These are phyloP conservation scores for Actinidia polygama DNA, from an alignment of 179 eudicot species.

Conservation along the genomic window DNA sequence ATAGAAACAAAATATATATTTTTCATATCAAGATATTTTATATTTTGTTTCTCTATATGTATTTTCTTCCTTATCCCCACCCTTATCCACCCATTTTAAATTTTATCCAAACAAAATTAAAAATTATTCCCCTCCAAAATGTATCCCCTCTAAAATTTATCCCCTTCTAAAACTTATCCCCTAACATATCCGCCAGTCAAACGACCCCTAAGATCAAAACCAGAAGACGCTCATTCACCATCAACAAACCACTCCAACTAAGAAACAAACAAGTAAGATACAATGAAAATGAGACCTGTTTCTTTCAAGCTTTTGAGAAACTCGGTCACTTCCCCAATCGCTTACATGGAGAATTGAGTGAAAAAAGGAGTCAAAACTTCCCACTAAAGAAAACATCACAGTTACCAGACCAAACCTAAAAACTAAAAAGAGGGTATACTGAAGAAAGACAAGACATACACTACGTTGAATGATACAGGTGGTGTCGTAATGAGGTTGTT, in stretches of 20 bases:
- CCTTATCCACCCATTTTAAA: too few species aligned
- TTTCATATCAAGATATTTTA: too few species aligned
- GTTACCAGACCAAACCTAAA: conserved; percentile 19
- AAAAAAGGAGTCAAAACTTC: conserved; percentile 37
- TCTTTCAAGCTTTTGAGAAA: conserved; percentile 31
- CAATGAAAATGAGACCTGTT: conserved; percentile 24
- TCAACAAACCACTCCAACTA: conserved; percentile 21
- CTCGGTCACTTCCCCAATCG: conserved; percentile 36
- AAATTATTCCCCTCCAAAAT: too few species aligned
- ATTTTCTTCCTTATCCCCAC: too few species aligned
- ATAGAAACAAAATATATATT: too few species aligned
- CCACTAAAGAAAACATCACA: conserved; percentile 30
- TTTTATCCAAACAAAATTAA: too few species aligned
- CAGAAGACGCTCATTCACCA: conserved; percentile 17
- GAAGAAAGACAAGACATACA: conserved; percentile 20
- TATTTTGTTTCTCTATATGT: too few species aligned
- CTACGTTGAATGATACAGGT: conserved; percentile 31
- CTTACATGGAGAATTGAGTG: conserved; percentile 24
- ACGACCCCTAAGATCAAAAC: neutral
- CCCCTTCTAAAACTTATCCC: too few species aligned
- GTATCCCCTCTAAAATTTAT: too few species aligned
- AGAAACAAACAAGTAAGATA: conserved; percentile 1
- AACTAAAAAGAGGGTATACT: conserved; percentile 10
- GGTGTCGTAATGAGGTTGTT: neutral
- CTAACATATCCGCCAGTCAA: too few species aligned